Base-by-base conservation (phyloP, 352 stramenopile genomes). In the Phytophthora citrophthora region DNA sequence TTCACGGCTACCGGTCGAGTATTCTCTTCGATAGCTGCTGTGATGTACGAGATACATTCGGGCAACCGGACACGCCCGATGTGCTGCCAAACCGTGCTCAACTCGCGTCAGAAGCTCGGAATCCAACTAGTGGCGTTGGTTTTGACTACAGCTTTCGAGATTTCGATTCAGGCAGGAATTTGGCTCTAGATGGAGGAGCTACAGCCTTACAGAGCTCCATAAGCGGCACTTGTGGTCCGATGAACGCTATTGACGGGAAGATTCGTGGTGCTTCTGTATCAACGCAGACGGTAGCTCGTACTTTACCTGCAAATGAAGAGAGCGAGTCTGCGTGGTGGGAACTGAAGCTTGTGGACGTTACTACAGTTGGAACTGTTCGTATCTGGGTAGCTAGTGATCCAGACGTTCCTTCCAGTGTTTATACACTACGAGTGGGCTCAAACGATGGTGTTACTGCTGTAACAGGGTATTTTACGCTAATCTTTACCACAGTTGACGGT, bases 61-160 rank as follows among this genome's bases (percentile, higher is more conserved):
- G 79, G 3, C 2, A 73, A 1, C 80, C 83, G 0, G 78, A 91
- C 31, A 40, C 46, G 0, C 40, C 58, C 2, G 34, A 64, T 5
- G 36, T 82, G 15, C 50, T 83, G 7, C 65, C 85, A 3, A 91
- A 90, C 54, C 59, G 67, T 4, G 55, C 70, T 13, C 83, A 88
- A 12, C 27, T 85, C 34, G 54, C 70, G 16, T 67, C 76, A 2
- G 77, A 79, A 8, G 45, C 72, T 6, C 41, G 49, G 0, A 89
- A 90, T 43, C 72, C 78, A 4, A 89, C 74, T 15, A 93, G 77
- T 23, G 86, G 81, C 2, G 69, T 91, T 8, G 88, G 88, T 1
- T 86, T 64, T 49, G 88, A 94, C 60, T 93, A 93, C 49, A 70
- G 66, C 4, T 94, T 95, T 40, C 69, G 69, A 11, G 86, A 94